Percentiles rank a stretch among this genome's conserved stretches.
Conservation (phyloP, 768 basidiomycete genomes). For the Lactifluus subvellereus region DNA sequence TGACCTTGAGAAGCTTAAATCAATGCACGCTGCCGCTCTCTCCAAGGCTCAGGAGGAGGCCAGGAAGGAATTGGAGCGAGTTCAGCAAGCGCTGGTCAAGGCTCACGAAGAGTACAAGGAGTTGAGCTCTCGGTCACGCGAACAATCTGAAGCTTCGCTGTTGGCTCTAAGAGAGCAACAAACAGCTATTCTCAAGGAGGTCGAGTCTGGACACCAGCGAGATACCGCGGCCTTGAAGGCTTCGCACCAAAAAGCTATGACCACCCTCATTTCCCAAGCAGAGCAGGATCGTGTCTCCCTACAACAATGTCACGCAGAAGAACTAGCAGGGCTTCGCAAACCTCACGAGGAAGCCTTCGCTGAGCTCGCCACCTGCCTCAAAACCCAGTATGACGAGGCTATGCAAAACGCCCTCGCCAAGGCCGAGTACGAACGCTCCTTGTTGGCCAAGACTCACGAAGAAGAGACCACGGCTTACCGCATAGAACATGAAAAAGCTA, state of each 20-base stretch:
- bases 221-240: conserved; percentile 46
- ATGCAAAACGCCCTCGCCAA: conserved; percentile 21
- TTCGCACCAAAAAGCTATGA: conserved; percentile 41
- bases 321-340: conserved; percentile 31
- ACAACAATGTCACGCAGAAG: conserved; percentile 39
- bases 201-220: conserved; percentile 51
- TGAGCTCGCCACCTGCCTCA: conserved; percentile 9
- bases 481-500: conserved; percentile 43
- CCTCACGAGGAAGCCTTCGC: conserved; percentile 44
- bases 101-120: conserved; percentile 41
- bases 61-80: conserved; percentile 44
- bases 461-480: conserved; percentile 37
- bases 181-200: conserved; percentile 44
- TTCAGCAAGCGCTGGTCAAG: conserved; percentile 40
- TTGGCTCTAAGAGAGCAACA: conserved; percentile 51
- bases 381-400: conserved; percentile 17
- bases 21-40: conserved; percentile 53
- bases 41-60: conserved; percentile 51
- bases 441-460: conserved; percentile 35
- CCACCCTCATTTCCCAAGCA: conserved; percentile 27
- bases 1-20: conserved; percentile 59
- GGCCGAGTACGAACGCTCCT: conserved; percentile 32
- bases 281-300: conserved; percentile 36
- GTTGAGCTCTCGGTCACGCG: conserved; percentile 35
- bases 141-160: conserved; percentile 46